phyloP scores from a whole-genome alignment of 768 basidiomycete genomes.

The Panaeolus papilionaceus region DNA sequence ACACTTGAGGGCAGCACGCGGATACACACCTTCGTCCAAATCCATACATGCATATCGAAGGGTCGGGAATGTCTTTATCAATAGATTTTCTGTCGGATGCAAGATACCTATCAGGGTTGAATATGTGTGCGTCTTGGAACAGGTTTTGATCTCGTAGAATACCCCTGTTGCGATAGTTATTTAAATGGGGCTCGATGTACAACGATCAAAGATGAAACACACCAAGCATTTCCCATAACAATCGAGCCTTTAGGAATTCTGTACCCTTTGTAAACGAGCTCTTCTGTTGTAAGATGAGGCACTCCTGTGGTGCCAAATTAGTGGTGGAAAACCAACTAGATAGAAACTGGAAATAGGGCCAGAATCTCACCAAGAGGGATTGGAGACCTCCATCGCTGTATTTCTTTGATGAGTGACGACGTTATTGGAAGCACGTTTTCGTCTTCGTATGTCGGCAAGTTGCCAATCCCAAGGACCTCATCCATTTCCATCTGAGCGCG shows the following conservation, averaged over 20 bases:
- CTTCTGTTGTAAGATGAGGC: conserved; percentile 15
- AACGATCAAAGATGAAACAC: neutral
- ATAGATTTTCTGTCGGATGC: conserved; percentile 20
- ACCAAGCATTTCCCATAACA: conserved; percentile 24
- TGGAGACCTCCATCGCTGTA: conserved; percentile 27
- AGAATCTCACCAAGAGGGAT: conserved; percentile 28
- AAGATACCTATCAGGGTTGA: conserved; percentile 32
- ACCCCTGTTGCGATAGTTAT: conserved; percentile 21
- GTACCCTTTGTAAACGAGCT: conserved; percentile 26
- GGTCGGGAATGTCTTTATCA: conserved; percentile 20
- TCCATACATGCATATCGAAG: conserved; percentile 12
- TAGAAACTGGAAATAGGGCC: too few species aligned
- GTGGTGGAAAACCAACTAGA: too few species aligned
- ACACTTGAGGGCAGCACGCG: too few species aligned
- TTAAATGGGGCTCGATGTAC: neutral
- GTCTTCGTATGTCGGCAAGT: conserved; percentile 67
- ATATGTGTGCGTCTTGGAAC: conserved; percentile 27
- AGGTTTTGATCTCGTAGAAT: conserved; percentile 28
- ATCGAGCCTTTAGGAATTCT: conserved; percentile 21
- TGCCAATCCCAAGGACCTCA: conserved; percentile 51
- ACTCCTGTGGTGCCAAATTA: neutral
- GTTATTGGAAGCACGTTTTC: conserved; percentile 57
- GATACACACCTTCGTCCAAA: conserved; percentile 15
- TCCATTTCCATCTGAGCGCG: conserved; percentile 73
- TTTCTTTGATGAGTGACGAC: conserved; percentile 30